Percentiles rank a stretch among this genome's conserved stretches.
Evolutionary conservation across 345 rosid species (phyloP).

Genomic region (Xanthoceras sorbifolium): DNA sequence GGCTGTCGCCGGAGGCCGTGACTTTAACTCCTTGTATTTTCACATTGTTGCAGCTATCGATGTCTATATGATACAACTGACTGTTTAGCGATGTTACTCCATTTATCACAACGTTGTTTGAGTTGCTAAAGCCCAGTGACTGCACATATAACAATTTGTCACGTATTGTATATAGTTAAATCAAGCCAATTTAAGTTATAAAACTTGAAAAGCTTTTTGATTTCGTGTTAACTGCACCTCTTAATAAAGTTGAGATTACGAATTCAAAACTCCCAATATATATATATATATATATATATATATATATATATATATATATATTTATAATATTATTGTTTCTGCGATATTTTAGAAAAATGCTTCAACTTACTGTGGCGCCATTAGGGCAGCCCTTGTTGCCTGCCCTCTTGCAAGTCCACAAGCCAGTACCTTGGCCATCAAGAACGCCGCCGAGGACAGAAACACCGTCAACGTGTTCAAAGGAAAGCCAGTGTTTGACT

Average conservation of each 20-base stretch:
- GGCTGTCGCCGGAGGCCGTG: constrained; percentile 57
- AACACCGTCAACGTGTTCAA: constrained; percentile 50
- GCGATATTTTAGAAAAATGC: too few species aligned
- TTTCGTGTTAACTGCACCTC: too few species aligned
- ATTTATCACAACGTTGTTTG: constrained; percentile 47
- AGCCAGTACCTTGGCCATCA: constrained; percentile 57
- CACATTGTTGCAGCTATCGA: constrained; percentile 59
- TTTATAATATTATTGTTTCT: too few species aligned
- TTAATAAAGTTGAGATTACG: too few species aligned
- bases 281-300: too few species aligned
- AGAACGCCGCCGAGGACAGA: constrained; percentile 61
- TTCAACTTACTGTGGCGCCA: constrained; percentile 62
- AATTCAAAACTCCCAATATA: too few species aligned
- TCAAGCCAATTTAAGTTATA: too few species aligned
- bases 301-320: too few species aligned
- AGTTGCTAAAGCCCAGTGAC: constrained; percentile 52
- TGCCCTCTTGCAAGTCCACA: constrained; percentile 70
- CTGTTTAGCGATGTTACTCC: constrained; percentile 63
- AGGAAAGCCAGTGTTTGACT: constrained; percentile 51
- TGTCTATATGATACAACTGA: constrained; percentile 61
- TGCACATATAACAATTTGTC: constrained; percentile 19
- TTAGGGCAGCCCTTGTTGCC: constrained; percentile 57
- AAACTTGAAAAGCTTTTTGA: background rate
- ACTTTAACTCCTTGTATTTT: constrained; percentile 49
- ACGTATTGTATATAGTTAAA: background rate